phyloP scores from a whole-genome alignment of 495 filamentous ascomycete species.

The Penicillium flavigenum region DNA sequence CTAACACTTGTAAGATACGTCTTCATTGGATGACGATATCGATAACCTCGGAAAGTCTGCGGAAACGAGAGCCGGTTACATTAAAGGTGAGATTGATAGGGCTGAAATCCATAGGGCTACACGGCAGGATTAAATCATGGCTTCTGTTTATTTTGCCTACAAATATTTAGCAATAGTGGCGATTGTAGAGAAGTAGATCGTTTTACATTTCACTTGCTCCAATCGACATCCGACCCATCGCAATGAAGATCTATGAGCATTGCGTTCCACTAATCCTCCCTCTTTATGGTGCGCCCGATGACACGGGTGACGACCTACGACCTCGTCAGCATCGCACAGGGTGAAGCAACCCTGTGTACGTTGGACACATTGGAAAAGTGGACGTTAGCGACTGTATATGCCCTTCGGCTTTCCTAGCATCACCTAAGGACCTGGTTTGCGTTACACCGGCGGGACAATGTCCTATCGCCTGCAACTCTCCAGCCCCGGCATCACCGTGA shows the following conservation, averaged over 20 bases:
- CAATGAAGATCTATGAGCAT: too few species aligned
- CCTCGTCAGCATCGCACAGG: too few species aligned
- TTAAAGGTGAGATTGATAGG: background rate
- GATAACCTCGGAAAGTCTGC: background rate
- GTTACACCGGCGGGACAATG: background rate
- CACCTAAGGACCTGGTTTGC: background rate
- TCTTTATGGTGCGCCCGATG: too few species aligned
- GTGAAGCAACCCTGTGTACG: background rate
- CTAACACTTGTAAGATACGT: background rate
- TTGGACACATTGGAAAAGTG: background rate
- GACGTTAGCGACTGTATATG: constrained; percentile 10
- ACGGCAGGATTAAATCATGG: too few species aligned
- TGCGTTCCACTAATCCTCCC: too few species aligned
- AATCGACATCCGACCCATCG: too few species aligned
- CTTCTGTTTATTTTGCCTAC: too few species aligned
- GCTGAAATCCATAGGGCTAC: background rate
- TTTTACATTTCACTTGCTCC: too few species aligned
- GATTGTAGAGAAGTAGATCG: too few species aligned
- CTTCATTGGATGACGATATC: background rate
- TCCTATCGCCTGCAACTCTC: constrained; percentile 2
- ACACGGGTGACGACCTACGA: too few species aligned
- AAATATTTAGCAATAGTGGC: too few species aligned
- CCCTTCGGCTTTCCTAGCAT: background rate
- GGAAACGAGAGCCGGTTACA: background rate
- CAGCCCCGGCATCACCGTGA: constrained; percentile 5